Percentiles rank a stretch among this genome's conserved stretches.
These are phyloP conservation scores for Pyrus pyrifolia DNA, from an alignment of 306 rosid species.

Conservation along the genomic window DNA sequence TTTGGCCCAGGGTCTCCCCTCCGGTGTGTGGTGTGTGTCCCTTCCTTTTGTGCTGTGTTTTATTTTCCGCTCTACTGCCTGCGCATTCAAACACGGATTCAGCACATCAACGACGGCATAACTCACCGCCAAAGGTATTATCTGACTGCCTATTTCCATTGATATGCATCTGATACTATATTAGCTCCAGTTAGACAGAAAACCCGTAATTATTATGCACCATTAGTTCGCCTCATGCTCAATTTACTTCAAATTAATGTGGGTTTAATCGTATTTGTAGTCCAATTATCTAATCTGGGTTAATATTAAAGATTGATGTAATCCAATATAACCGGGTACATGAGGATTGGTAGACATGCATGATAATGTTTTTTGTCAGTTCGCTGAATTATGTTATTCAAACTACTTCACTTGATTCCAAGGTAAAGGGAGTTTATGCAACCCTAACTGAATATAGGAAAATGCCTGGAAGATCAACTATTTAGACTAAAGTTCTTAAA, in stretches of 20 bases:
- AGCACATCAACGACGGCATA: background rate
- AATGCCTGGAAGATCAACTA: too few relatives aligned
- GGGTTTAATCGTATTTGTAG: background rate
- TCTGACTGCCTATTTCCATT: background rate
- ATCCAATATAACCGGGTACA: background rate
- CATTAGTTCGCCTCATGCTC: background rate
- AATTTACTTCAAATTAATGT: background rate
- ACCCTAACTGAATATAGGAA: too few relatives aligned
- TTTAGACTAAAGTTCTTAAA: too few relatives aligned
- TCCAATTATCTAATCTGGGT: background rate
- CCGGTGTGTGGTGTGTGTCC: constrained; percentile 13
- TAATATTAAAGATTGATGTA: background rate
- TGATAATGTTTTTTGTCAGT: too few relatives aligned
- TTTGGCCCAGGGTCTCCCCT: constrained; percentile 61
- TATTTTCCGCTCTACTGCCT: background rate
- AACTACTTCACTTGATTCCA: too few relatives aligned
- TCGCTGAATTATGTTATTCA: background rate
- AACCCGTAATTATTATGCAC: background rate
- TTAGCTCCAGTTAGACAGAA: background rate
- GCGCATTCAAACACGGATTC: background rate
- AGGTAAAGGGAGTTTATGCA: background rate
- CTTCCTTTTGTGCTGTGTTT: background rate
- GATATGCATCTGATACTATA: background rate
- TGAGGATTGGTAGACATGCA: too few relatives aligned
- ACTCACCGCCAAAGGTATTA: constrained; percentile 1